Evolutionary conservation across 371 early-diverging fungal species (phyloP), one percentile per base, ranked within the genome.

Genomic region (Rhizomucor miehei): DNA sequence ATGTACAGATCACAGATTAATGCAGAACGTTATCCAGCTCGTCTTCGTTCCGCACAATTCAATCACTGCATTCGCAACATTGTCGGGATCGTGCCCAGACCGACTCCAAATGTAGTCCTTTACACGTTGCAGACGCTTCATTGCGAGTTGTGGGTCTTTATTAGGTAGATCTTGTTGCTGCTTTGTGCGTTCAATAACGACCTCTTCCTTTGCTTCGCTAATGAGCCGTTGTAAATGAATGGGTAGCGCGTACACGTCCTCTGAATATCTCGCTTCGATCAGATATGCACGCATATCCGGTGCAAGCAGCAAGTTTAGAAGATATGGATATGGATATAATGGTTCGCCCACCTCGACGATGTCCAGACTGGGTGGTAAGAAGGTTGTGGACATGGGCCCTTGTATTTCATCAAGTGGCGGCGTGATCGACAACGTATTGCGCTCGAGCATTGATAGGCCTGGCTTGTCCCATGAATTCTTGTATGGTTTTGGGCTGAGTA

Each of bases 181-280:
- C 16, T 38, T 48, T 6, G 56, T 54, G 8, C 60, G 52, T 16
- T 40, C 56, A 39, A 66, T 8, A 0, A 73, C 49, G 17, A 69
- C 57, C 46, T 73, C 74, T 46, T 73, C 68, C 51, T 63, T 73
- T 51, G 74, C 74, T 45, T 69, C 74, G 48, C 59, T 65, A 24
- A 73, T 63, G 0, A 73, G 54, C 13, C 46, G 29, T 49, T 69
- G 70, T 11, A 69, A 52, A 46, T 67, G 67, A 46, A 67, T 58
- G 3, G 75, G 75, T 21, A 75, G 48, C 13, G 52, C 58, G 56
- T 59, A 68, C 8, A 75, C 63, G 48, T 67, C 69, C 34, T 71
- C 71, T 21, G 69, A 64, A 40, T 66, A 54, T 6, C 51, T 40
- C n/a, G 53, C 48, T 21, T 56, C 48, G 20, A 69, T 54, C 17